These are phyloP conservation scores for Akanthomyces dipterigenus DNA, from an alignment of 2,329 filamentous ascomycete species.

Conservation along the genomic window DNA sequence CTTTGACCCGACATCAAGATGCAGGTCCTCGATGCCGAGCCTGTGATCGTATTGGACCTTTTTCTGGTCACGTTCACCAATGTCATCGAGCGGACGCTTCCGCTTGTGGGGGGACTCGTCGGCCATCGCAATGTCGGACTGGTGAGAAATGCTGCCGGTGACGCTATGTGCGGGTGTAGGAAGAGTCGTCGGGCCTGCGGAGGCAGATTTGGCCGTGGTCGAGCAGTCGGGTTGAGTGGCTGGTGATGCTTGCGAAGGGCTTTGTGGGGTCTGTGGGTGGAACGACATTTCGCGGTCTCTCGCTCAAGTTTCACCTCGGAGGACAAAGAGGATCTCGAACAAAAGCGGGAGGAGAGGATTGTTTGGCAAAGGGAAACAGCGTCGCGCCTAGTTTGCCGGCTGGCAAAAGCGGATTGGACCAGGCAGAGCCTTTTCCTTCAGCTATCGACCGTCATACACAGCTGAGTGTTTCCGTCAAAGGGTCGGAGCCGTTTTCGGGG, in stretches of 20 bases:
- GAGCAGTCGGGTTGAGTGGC: slow-evolving; percentile 45
- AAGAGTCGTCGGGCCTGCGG: slow-evolving; percentile 32
- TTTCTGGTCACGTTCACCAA: slow-evolving; percentile 50
- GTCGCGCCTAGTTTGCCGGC: slow-evolving; percentile 14
- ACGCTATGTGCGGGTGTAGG: slow-evolving; percentile 59
- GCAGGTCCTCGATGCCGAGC: slow-evolving; percentile 57
- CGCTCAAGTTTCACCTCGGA: background rate
- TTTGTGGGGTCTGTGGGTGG: slow-evolving; percentile 62
- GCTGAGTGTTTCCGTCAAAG: slow-evolving; percentile 1
- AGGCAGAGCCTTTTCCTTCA: slow-evolving; percentile 13
- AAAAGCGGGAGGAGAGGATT: background rate
- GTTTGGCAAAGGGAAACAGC: background rate
- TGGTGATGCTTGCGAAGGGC: slow-evolving; percentile 55
- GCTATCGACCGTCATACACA: slow-evolving; percentile 14
- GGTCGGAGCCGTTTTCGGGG: background rate
- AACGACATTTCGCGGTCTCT: slow-evolving; percentile 47
- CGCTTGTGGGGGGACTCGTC: slow-evolving; percentile 54
- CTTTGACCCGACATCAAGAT: slow-evolving; percentile 60
- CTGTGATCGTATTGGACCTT: slow-evolving; percentile 57
- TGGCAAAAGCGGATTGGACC: slow-evolving; percentile 8
- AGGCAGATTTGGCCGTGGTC: slow-evolving; percentile 37
- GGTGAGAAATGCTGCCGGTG: slow-evolving; percentile 45
- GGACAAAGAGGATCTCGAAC: background rate
- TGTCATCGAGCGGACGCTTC: slow-evolving; percentile 52
- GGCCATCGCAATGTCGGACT: slow-evolving; percentile 38